Conservation (phyloP, 1,284 basidiomycete genomes). For the Takashimella tepidaria region DNA sequence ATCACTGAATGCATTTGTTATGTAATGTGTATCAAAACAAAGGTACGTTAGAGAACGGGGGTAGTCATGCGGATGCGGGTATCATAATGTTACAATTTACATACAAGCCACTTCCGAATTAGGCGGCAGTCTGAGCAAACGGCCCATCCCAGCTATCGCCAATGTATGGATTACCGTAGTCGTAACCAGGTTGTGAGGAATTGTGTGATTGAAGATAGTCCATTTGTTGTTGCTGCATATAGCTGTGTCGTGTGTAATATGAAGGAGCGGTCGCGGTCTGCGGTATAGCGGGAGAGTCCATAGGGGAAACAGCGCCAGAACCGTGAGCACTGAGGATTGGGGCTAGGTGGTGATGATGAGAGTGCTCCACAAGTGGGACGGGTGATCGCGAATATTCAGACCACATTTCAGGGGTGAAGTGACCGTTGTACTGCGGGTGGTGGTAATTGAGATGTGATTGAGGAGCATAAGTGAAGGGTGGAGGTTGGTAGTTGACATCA, state of each 20-base stretch:
- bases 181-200: constrained; percentile 21
- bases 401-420: constrained; percentile 10
- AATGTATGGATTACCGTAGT: constrained; percentile 30
- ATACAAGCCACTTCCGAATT: not conserved
- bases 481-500: constrained; percentile 4
- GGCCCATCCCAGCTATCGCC: constrained; percentile 23
- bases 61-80: constrained; percentile 1
- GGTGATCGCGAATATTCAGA: constrained; percentile 31
- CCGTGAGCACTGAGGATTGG: constrained; percentile 20
- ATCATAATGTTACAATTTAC: constrained; percentile 5
- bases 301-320: constrained; percentile 8
- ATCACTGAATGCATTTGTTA: not conserved
- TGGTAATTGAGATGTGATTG: constrained; percentile 16
- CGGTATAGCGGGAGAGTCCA: constrained; percentile 20
- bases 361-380: constrained; percentile 10
- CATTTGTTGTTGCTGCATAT: constrained; percentile 36
- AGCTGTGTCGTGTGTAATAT: constrained; percentile 16
- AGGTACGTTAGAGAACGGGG: not conserved
- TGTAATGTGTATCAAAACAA: constrained; percentile 1
- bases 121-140: constrained; percentile 11
- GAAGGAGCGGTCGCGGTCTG: constrained; percentile 17
- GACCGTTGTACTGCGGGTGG: constrained; percentile 16
- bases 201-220: constrained; percentile 26
- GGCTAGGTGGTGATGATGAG: constrained; percentile 23
- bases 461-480: constrained; percentile 20